Evolutionary conservation across 306 rosid genomes (phyloP), one percentile per base, ranked within the genome.

Genomic region (Morella rubra): DNA sequence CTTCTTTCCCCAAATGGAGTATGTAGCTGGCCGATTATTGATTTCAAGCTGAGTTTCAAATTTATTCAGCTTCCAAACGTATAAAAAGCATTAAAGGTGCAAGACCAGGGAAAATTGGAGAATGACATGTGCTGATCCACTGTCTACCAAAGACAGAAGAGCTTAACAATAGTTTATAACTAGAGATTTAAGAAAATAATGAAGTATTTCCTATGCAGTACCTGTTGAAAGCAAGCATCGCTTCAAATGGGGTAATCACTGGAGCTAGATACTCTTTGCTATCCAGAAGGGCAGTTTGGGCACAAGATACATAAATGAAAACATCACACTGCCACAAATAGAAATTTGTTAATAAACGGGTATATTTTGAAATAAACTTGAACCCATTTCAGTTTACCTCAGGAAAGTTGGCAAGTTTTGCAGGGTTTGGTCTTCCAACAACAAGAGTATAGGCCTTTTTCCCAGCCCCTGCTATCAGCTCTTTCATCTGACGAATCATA

Each of bases 181-280:
- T 11, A 24, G 74, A 44, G 2, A 45, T 44, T 45, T 53, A 44
- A 14, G 45, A 74, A 53, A 42, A 46, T 44, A 16, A 53, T 6
- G 32, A 77, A 37, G 44, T 6, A 42, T 18, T 55, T 10, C 56
- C 4, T 8, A 50, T 13, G 61, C 19, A 44, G 52, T 90, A 94
- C 98, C 98, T 91, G 91, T 81, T 87, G 89, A 91, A 91, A 54
- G 98, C 98, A 84, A 91, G 80, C 76, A 83, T 76, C 51, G 98
- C 97, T 88, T 91, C 98, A 53, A 87, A 94, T 71, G 97, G 97
- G 80, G 98, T 94, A 78, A 94, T 87, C 53, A 94, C 93, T 11
- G 97, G 98, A 85, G 98, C 92, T 54, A 94, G 83, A 86, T 89
- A 94, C 83, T 91, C 97, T 85, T 94, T 90, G 90, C 97, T 91